A percentile compares a stretch with the other conserved stretches of the same genome.
Conservation (phyloP, 139 green algal genomes). For the Auxenochlorella protothecoides region DNA sequence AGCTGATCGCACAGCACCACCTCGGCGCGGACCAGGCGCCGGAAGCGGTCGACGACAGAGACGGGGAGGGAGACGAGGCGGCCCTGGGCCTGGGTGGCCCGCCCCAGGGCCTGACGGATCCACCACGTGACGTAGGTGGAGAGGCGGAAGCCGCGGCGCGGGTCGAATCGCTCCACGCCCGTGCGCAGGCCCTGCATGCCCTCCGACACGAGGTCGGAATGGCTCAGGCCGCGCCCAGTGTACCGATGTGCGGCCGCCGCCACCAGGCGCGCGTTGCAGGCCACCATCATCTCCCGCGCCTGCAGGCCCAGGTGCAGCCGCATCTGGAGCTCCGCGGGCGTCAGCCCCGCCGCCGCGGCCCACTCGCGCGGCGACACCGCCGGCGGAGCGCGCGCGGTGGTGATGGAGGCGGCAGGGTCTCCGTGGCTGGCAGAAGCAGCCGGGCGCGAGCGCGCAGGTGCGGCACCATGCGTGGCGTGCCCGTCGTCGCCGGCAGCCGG, state of each 20-base stretch:
- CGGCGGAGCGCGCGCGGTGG: conserved; percentile 20
- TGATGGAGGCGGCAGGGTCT: no score
- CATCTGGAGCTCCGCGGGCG: conserved; percentile 10
- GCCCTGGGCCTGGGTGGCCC: conserved; percentile 46
- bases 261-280: conserved; percentile 88
- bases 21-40: conserved; percentile 15
- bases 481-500: no score
- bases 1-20: conserved; percentile 24
- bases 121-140: conserved; percentile 97
- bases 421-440: no score
- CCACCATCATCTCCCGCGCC: conserved; percentile 76
- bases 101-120: conserved; percentile 78
- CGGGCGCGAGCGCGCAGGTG: no score
- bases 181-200: conserved; percentile 71
- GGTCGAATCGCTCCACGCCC: conserved; percentile 88
- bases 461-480: no score
- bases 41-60: neutral
- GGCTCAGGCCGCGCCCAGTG: conserved; percentile 39
- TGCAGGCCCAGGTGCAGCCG: conserved; percentile 33
- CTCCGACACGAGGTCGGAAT: conserved; percentile 62
- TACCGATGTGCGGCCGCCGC: conserved; percentile 82
- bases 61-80: conserved; percentile 62
- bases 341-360: conserved; percentile 25
- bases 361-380: conserved; percentile 40
- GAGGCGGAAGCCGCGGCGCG: conserved; percentile 84